Conservation (phyloP, 2,329 filamentous ascomycete genomes). For the Cercospora nicotianae region DNA sequence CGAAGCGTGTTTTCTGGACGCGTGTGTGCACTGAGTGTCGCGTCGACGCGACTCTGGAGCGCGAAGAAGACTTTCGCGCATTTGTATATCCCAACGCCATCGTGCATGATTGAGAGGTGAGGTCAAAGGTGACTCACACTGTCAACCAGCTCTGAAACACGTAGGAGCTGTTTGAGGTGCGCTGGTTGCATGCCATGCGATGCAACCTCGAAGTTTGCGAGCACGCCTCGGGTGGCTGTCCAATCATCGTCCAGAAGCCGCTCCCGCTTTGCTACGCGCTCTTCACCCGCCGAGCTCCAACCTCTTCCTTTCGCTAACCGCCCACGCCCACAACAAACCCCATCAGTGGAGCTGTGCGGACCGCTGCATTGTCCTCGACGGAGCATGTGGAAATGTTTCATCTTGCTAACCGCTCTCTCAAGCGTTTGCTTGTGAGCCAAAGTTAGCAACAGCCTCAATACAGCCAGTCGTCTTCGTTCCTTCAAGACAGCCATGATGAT, state of each 20-base stretch:
- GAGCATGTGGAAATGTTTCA: conserved; percentile 32
- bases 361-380: conserved; percentile 19
- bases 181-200: conserved; percentile 9
- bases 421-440: conserved; percentile 29
- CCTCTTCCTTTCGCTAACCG: conserved; percentile 22
- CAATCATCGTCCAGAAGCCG: neutral
- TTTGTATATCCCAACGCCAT: neutral
- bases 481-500: conserved; percentile 17
- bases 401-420: conserved; percentile 33
- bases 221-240: neutral
- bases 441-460: conserved; percentile 21
- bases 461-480: conserved; percentile 24
- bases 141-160: conserved; percentile 7
- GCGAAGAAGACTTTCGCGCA: neutral
- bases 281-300: conserved; percentile 20
- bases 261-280: conserved; percentile 10
- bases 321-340: conserved; percentile 19
- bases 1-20: neutral
- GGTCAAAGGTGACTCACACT: conserved; percentile 25
- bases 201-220: conserved; percentile 8
- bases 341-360: conserved; percentile 19
- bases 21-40: neutral
- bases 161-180: conserved; percentile 3
- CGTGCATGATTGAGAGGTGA: conserved; percentile 7
- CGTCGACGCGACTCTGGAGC: neutral